A percentile compares a stretch with the other conserved stretches of the same genome.
These are phyloP conservation scores for Coemansia erecta DNA, from an alignment of 192 early-diverging fungal genomes.

Conservation along the genomic window DNA sequence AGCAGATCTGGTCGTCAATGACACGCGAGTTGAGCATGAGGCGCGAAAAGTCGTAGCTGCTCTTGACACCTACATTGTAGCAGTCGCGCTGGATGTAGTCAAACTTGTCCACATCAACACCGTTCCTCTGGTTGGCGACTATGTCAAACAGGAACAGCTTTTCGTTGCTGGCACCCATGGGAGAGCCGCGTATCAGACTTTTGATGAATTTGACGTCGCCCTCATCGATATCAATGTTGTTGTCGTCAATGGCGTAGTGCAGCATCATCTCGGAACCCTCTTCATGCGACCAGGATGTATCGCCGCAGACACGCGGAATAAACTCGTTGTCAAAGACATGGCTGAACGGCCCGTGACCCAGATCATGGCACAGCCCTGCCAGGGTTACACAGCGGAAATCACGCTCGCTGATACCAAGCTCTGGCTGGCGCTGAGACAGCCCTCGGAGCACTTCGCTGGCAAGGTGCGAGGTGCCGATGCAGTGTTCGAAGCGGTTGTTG, in stretches of 20 bases:
- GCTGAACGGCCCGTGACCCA: conserved; percentile 95
- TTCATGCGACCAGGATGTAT: conserved; percentile 68
- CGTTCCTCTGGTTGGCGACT: conserved; percentile 92
- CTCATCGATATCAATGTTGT: conserved; percentile 63
- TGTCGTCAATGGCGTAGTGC: conserved; percentile 70
- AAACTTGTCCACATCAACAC: conserved; percentile 94
- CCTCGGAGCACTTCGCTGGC: conserved; percentile 71
- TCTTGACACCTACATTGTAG: conserved; percentile 63
- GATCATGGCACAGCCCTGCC: conserved; percentile 92
- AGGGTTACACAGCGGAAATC: conserved; percentile 85
- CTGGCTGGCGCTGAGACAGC: conserved; percentile 71
- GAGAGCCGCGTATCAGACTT: conserved; percentile 66
- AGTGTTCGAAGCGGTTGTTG: conserved; percentile 98
- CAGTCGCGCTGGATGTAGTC: conserved; percentile 77
- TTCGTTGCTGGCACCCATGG: conserved; percentile 33
- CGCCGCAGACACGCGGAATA: conserved; percentile 64
- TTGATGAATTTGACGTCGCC: conserved; percentile 66
- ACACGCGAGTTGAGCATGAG: conserved; percentile 82
- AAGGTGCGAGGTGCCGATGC: conserved; percentile 81
- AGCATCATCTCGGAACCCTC: conserved; percentile 84
- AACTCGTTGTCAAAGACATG: conserved; percentile 93
- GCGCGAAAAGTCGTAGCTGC: conserved; percentile 60
- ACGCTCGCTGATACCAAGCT: conserved; percentile 70
- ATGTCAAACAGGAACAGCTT: conserved; percentile 89
- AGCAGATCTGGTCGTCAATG: conserved; percentile 87